These are phyloP conservation scores for Moniliella sp. DNA, from an alignment of 1,284 basidiomycete genomes.

Conservation along the genomic window DNA sequence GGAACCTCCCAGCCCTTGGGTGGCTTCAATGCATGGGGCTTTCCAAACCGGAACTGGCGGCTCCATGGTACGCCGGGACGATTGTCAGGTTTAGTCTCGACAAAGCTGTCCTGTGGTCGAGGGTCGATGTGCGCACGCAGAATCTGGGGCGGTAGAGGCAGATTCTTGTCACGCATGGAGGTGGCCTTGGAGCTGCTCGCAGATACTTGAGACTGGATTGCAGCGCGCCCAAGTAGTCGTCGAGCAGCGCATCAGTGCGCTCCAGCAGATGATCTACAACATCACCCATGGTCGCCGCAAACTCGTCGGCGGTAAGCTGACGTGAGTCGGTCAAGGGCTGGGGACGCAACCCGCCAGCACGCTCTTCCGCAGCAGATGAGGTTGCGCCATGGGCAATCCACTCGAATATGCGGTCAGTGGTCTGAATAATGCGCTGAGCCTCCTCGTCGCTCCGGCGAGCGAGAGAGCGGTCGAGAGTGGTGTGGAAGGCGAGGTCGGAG, in stretches of 20 bases:
- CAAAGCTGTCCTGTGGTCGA: conserved; percentile 18
- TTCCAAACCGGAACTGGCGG: conserved; percentile 15
- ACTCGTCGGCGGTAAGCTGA: conserved; percentile 50
- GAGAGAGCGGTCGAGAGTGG: conserved; percentile 54
- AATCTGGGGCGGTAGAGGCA: conserved; percentile 15
- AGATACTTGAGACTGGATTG: not conserved
- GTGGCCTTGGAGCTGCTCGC: not conserved
- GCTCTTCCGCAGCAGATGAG: not conserved
- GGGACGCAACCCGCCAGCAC: not conserved
- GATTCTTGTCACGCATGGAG: conserved; percentile 1
- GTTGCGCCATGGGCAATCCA: conserved; percentile 6
- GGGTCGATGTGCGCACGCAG: conserved; percentile 21
- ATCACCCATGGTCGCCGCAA: conserved; percentile 55
- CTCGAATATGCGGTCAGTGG: conserved; percentile 8
- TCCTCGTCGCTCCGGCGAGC: conserved; percentile 47
- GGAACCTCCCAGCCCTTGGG: not conserved
- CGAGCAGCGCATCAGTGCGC: conserved; percentile 58
- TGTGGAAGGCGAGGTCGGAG: conserved; percentile 57
- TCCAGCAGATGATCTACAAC: conserved; percentile 65
- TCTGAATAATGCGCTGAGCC: conserved; percentile 40
- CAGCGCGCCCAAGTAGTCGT: conserved; percentile 51
- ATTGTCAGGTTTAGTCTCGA: conserved; percentile 24
- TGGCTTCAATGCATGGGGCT: conserved; percentile 14
- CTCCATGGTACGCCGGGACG: conserved; percentile 10
- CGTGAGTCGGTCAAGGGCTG: not conserved